Evolutionary conservation across 1,284 basidiomycete species (phyloP).

Genomic region (Moesziomyces antarcticus): DNA sequence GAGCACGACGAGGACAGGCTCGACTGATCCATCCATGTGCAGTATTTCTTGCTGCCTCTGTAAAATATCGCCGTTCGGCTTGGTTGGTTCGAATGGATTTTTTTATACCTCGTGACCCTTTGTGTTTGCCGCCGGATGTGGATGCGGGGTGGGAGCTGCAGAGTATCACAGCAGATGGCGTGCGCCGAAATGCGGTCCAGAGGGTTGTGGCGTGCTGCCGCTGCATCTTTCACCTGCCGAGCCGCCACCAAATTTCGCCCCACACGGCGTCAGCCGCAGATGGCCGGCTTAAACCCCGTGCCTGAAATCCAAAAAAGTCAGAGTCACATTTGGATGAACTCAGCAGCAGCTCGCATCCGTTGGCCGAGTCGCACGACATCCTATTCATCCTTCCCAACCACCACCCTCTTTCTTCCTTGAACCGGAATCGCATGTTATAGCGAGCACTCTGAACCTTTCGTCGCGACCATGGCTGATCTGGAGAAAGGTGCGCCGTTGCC

Average conservation of each 20-base stretch:
- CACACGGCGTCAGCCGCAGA: not conserved
- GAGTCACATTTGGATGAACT: not conserved
- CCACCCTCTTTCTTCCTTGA: too few relatives aligned
- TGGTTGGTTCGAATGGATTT: too few relatives aligned
- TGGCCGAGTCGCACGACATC: too few relatives aligned
- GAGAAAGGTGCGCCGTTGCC: slow-evolving; percentile 1
- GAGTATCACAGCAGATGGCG: too few relatives aligned
- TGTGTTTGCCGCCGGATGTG: too few relatives aligned
- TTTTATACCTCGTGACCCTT: too few relatives aligned
- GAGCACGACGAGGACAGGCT: slow-evolving; percentile 17
- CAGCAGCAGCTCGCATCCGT: not conserved
- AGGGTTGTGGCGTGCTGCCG: not conserved
- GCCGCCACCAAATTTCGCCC: too few relatives aligned
- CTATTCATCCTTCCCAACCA: too few relatives aligned
- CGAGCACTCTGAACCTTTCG: too few relatives aligned
- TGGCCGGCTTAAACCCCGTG: not conserved
- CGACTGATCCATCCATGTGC: slow-evolving; percentile 4
- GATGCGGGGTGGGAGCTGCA: too few relatives aligned
- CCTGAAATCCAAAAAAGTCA: not conserved
- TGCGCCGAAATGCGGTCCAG: not conserved
- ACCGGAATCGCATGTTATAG: too few relatives aligned
- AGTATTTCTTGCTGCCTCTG: not conserved
- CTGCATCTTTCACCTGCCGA: not conserved
- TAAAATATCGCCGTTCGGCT: too few relatives aligned
- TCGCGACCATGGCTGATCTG: not conserved